phyloP scores from a whole-genome alignment of 257 asterid species.

The Eucommia ulmoides region DNA sequence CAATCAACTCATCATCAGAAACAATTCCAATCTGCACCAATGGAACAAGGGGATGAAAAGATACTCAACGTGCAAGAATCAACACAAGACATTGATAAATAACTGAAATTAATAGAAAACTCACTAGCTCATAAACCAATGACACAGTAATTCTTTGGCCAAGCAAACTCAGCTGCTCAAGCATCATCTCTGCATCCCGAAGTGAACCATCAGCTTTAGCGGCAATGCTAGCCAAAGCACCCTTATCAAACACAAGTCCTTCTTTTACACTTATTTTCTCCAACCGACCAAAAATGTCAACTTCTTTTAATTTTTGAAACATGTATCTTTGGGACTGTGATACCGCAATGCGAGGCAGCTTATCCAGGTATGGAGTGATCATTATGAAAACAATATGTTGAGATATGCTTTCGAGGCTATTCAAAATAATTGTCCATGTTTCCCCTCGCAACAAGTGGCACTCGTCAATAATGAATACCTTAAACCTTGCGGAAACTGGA shows the following conservation, averaged over 20 bases:
- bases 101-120: conserved; percentile 10
- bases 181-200: conserved; percentile 88
- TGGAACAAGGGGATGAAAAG: conserved; percentile 7
- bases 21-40: conserved; percentile 70
- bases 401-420: conserved; percentile 40
- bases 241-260: conserved; percentile 48
- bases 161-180: conserved; percentile 84
- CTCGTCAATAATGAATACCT: conserved; percentile 71
- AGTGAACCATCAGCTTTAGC: conserved; percentile 68
- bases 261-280: conserved; percentile 48
- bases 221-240: conserved; percentile 62
- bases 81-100: neutral
- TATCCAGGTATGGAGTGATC: conserved; percentile 62
- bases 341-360: conserved; percentile 47
- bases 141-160: conserved; percentile 65
- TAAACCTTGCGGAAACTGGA: conserved; percentile 47
- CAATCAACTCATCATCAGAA: conserved; percentile 81
- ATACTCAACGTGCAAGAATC: neutral
- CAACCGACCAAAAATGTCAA: conserved; percentile 31
- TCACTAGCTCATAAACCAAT: conserved; percentile 71
- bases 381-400: conserved; percentile 43
- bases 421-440: conserved; percentile 52
- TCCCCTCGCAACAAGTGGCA: conserved; percentile 70
- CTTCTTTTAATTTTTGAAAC: conserved; percentile 52
- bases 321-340: conserved; percentile 42